Conservation (phyloP, 1,284 basidiomycete genomes). For the Rugosomyces carneus region DNA sequence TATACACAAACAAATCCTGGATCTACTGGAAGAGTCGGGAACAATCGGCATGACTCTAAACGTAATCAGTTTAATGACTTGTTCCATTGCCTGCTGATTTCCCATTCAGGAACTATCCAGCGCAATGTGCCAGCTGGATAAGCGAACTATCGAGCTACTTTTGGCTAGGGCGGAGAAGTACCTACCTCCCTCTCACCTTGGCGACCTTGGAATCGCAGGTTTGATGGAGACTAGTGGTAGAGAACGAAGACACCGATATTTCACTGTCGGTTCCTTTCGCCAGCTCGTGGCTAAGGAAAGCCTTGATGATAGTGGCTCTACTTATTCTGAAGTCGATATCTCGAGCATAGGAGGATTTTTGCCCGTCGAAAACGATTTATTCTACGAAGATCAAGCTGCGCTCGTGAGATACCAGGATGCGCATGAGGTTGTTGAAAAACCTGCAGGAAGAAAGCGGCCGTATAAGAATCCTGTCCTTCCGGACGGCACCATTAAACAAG, state of each 20-base stretch:
- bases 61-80: constrained; percentile 37
- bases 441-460: constrained; percentile 22
- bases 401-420: constrained; percentile 44
- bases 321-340: constrained; percentile 41
- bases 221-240: constrained; percentile 73
- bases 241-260: constrained; percentile 76
- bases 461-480: constrained; percentile 35
- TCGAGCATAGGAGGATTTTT: constrained; percentile 49
- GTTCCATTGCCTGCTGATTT: constrained; percentile 1
- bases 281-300: constrained; percentile 51
- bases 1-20: constrained; percentile 70
- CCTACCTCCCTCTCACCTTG: constrained; percentile 60
- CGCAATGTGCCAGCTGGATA: constrained; percentile 65
- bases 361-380: constrained; percentile 33
- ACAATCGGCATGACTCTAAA: constrained; percentile 63
- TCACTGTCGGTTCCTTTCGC: constrained; percentile 57
- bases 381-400: constrained; percentile 44
- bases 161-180: constrained; percentile 60
- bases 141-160: constrained; percentile 73
- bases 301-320: constrained; percentile 41
- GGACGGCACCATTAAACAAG: constrained; percentile 37
- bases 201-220: constrained; percentile 60
- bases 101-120: constrained; percentile 55
- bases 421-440: constrained; percentile 30
- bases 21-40: constrained; percentile 61